Evolutionary conservation across 2,329 filamentous ascomycete genomes (phyloP).

Genomic region (Cercospora sp.): DNA sequence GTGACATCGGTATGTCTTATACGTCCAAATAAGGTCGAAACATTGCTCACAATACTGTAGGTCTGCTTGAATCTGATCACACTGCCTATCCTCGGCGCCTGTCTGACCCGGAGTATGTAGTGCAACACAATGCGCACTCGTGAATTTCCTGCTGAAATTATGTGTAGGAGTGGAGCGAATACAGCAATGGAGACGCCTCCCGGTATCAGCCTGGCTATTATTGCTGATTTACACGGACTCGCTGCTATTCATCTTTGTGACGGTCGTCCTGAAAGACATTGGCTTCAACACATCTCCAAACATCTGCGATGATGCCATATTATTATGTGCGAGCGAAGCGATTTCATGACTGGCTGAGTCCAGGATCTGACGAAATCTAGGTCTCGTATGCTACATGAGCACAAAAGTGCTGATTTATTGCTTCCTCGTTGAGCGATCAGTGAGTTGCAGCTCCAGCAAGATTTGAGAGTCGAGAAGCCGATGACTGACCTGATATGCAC

Average conservation of each 20-base stretch:
- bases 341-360: not conserved
- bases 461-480: not conserved
- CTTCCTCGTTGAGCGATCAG: slow-evolving; percentile 21
- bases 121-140: not conserved
- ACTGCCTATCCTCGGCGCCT: slow-evolving; percentile 20
- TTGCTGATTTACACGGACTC: slow-evolving; percentile 20
- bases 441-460: not conserved
- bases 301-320: slow-evolving; percentile 17
- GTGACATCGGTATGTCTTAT: slow-evolving; percentile 17
- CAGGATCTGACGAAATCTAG: not conserved
- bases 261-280: slow-evolving; percentile 19
- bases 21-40: not conserved
- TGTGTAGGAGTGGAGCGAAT: slow-evolving; percentile 10
- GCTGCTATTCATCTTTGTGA: slow-evolving; percentile 21
- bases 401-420: slow-evolving; percentile 22
- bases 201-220: slow-evolving; percentile 16
- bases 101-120: slow-evolving; percentile 16
- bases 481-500: not conserved
- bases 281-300: slow-evolving; percentile 15
- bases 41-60: slow-evolving; percentile 6
- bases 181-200: slow-evolving; percentile 17
- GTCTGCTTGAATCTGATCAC: slow-evolving; percentile 21
- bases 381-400: slow-evolving; percentile 18
- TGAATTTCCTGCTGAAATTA: not conserved
- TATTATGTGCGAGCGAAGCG: slow-evolving; percentile 8